Evolutionary conservation across 1,284 basidiomycete genomes (phyloP).

Genomic region (Ustilago trichophora): DNA sequence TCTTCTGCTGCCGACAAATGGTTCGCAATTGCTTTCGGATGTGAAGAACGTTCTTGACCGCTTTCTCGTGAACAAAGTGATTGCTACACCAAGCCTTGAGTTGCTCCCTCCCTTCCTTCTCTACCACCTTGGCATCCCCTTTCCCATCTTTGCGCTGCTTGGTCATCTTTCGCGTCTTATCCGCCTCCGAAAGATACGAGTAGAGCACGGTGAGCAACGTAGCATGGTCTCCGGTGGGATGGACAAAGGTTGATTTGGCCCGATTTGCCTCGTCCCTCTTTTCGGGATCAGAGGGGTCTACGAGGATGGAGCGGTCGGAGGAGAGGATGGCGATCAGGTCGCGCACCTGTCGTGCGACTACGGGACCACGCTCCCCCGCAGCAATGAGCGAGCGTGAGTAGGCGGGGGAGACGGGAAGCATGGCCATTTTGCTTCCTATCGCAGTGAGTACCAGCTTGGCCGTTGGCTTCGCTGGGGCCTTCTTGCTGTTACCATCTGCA

Average conservation of each 20-base stretch:
- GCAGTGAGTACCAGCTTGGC: slow-evolving; percentile 45
- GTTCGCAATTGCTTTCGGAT: slow-evolving; percentile 57
- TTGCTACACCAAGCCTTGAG: slow-evolving; percentile 67
- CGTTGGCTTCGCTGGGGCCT: slow-evolving; percentile 3
- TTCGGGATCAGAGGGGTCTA: slow-evolving; percentile 48
- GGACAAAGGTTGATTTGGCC: slow-evolving; percentile 67
- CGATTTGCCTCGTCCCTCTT: slow-evolving; percentile 56
- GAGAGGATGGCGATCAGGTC: slow-evolving; percentile 64
- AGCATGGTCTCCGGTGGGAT: slow-evolving; percentile 59
- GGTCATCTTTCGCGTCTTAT: slow-evolving; percentile 9
- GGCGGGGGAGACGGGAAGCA: slow-evolving; percentile 58
- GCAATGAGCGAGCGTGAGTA: slow-evolving; percentile 59
- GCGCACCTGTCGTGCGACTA: slow-evolving; percentile 49
- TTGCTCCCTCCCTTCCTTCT: slow-evolving; percentile 55
- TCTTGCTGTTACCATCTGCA: background rate
- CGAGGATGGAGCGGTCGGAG: slow-evolving; percentile 50
- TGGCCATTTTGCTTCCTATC: slow-evolving; percentile 57
- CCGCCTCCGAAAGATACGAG: slow-evolving; percentile 54
- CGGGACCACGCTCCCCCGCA: slow-evolving; percentile 48
- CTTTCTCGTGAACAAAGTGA: slow-evolving; percentile 58
- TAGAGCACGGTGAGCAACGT: slow-evolving; percentile 62
- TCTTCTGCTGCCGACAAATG: slow-evolving; percentile 54
- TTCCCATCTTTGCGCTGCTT: slow-evolving; percentile 11
- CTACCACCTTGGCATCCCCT: slow-evolving; percentile 9
- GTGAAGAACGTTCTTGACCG: slow-evolving; percentile 53